Evolutionary conservation across 805 yeast species (phyloP), one percentile per base, ranked within the genome.

Genomic region (Hyphopichia homilentoma): DNA sequence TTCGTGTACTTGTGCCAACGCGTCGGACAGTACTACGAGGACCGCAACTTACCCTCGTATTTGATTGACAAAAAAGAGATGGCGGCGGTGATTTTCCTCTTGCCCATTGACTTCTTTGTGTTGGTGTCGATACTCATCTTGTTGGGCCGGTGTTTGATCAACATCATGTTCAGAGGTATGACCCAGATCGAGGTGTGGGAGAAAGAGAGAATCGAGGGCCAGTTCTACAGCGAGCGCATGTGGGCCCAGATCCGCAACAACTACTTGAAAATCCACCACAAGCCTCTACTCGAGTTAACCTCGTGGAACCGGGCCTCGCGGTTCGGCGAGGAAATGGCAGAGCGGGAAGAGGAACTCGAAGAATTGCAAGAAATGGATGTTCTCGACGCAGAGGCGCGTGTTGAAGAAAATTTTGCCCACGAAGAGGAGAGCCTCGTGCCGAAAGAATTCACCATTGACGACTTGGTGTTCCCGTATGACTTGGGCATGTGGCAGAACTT

Each of bases 111-210:
- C 33, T 42, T 70, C 1, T 72, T 90, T 42, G 82, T 90, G 1
- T 52, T 73, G 13, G 48, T 80, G 20, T 68, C 89, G 0, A 73
- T 93, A 2, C 50, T 68, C 0, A 43, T 84, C 4, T 62, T 93
- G 34, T 63, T 79, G 13, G 28, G 79, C 2, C 68, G 96, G 45
- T 81, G 88, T 33, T 12, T 81, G 2, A 53, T 65, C 24, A 77
- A 79, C 48, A 62, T 77, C 40, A 41, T 73, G 1, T 52, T 74
- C 31, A 58, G 66, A 18, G 96, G 96, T 16, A 81, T 75, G 73
- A 80, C 97, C 1, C 95, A 86, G 52, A 89, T 90, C 33, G 98
- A 90, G 59, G 65, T 73, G 2, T 90, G 98, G 98, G 97, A 90
- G 48, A 56, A 67, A 56, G 97, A 93, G 43, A 70, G 97, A 44